Evolutionary conservation across 495 filamentous ascomycete genomes (phyloP), one percentile per base, ranked within the genome.

Genomic region (Penicillium parvum): DNA sequence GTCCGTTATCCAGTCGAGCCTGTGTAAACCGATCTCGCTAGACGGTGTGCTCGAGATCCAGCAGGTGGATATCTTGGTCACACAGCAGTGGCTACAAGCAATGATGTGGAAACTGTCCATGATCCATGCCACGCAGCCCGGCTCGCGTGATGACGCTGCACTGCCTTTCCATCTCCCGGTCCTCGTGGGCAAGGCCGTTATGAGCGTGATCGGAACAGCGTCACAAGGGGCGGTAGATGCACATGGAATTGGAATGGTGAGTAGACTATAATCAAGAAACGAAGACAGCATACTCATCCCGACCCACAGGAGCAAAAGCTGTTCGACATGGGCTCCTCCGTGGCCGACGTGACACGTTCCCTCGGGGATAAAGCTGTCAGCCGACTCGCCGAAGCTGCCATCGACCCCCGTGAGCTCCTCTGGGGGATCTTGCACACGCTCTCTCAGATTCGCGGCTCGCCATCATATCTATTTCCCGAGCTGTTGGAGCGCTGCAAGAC

Each of bases 101-200:
- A 76, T 81, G 49, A 71, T 81, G 47, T 83, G 80, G 80, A 79
- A 76, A 34, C 58, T 76, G 16, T 77, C 77, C 5, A 78, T 81
- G 68, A 68, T 65, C 0, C 68, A 75, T 50, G 61, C 68, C 15
- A 67, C 79, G 0, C 73, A 80, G 18, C 63, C 65, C 10, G 69
- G 60, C 26, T 56, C 47, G 12, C 62, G 61, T 11, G 61, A 59
- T 27, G 66, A 79, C 27, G 59, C 70, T 12, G 71, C 70, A 14
- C 64, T 83, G 38, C 73, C 75, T 5, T 78, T 81, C 29, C 74
- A 76, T 36, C 73, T 82, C 10, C 80, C 80, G 0, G 70, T 84
- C 1, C 45, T 77, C 16, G 72, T 83, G 1, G 77, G 73, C 1
- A 72, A 75, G 44, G 66, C 74, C 11, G 65, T 82, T 0, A 72